Conservation (phyloP, 257 asterid species). For the Solanum neorickii region DNA sequence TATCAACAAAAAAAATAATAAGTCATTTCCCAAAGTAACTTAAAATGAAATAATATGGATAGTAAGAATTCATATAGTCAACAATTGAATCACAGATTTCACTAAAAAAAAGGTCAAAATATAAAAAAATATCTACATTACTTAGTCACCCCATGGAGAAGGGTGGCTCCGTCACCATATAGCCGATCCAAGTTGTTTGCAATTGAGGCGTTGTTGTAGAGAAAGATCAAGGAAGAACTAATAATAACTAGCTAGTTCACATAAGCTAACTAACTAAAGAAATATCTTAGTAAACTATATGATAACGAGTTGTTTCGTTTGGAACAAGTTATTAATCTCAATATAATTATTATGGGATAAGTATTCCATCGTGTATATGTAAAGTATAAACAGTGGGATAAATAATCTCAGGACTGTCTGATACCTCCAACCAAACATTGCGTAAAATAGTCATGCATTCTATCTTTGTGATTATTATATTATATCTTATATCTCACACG, state of each 20-base stretch:
- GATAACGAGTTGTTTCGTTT: not conserved
- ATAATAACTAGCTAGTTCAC: too few species aligned
- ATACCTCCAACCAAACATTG: too few species aligned
- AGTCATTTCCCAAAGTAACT: not conserved
- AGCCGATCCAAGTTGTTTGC: not conserved
- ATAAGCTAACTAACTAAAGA: too few species aligned
- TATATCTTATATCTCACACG: too few species aligned
- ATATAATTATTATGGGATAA: too few species aligned
- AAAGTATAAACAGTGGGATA: fast-evolving
- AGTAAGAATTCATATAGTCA: not conserved
- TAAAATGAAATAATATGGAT: not conserved
- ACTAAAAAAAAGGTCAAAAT: not conserved
- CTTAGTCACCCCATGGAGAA: not conserved
- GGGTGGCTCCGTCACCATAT: not conserved
- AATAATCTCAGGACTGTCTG: too few species aligned
- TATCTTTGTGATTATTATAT: too few species aligned
- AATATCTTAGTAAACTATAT: not conserved
- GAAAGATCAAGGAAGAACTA: too few species aligned
- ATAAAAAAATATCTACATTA: not conserved
- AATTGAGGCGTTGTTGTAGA: not conserved
- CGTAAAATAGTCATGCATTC: too few species aligned
- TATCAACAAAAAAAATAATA: not conserved
- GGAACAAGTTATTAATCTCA: too few species aligned
- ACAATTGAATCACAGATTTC: not conserved
- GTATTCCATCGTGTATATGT: too few species aligned